These are phyloP conservation scores for Leishmania tropica DNA, from an alignment of 208 protist species.

Conservation along the genomic window DNA sequence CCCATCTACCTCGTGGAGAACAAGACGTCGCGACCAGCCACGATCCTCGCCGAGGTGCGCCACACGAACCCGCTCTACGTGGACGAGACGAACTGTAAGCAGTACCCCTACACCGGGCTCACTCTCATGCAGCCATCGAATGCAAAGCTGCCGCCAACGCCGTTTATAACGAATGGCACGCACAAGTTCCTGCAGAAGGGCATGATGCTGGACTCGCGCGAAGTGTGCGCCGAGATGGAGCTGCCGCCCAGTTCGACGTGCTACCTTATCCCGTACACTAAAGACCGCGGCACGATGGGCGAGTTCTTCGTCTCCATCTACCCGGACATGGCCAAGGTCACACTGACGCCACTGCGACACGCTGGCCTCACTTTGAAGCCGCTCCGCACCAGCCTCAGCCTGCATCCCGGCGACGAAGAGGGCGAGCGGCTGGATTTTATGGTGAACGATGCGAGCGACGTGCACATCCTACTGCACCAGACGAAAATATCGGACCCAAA, in stretches of 20 bases:
- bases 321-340: conserved; percentile 77
- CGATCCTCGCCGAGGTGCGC: conserved; percentile 72
- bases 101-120: conserved; percentile 84
- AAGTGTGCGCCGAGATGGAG: conserved; percentile 80
- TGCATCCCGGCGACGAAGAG: conserved; percentile 35
- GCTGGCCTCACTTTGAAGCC: conserved; percentile 64
- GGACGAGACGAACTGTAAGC: conserved; percentile 61
- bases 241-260: conserved; percentile 73
- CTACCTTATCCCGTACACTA: conserved; percentile 86
- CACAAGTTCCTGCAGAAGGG: conserved; percentile 82
- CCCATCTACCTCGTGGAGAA: conserved; percentile 88
- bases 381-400: conserved; percentile 32
- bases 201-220: conserved; percentile 80
- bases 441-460: conserved; percentile 69
- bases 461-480: conserved; percentile 82
- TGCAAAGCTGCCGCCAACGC: conserved; percentile 62
- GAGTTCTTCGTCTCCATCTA: conserved; percentile 85
- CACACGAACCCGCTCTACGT: conserved; percentile 53
- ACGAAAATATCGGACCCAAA: conserved; percentile 47
- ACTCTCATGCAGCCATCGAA: conserved; percentile 72
- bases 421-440: conserved; percentile 64
- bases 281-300: conserved; percentile 65
- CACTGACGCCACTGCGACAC: conserved; percentile 72
- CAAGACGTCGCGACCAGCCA: conserved; percentile 61
- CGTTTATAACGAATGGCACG: conserved; percentile 73